Evolutionary conservation across 306 rosid genomes (phyloP).

Genomic region (Malus domestica): DNA sequence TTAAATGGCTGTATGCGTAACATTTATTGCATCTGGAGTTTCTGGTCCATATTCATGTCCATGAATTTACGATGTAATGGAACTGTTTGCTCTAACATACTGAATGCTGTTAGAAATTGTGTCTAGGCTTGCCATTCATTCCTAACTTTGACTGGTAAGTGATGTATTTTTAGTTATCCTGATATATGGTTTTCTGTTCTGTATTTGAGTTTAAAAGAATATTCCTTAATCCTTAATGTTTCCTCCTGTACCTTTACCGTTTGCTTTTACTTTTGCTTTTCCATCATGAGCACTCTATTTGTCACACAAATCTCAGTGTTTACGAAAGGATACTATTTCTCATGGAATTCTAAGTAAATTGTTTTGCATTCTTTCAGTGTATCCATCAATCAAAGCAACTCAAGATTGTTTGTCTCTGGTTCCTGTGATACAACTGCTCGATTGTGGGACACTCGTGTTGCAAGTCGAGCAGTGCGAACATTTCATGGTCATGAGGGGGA

Average conservation of each 20-base stretch:
- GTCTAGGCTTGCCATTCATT: neutral
- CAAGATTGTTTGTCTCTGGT: conserved; percentile 87
- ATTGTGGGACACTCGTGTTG: conserved; percentile 98
- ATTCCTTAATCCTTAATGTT: neutral
- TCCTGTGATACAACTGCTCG: conserved; percentile 90
- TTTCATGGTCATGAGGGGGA: conserved; percentile 85
- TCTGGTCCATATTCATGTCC: neutral
- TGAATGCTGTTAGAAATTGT: neutral
- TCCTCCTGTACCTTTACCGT: neutral
- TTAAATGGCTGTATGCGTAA: conserved; percentile 1
- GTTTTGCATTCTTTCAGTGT: conserved; percentile 43
- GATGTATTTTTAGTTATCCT: neutral
- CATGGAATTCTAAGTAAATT: neutral
- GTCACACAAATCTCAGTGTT: neutral
- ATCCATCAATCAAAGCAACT: conserved; percentile 77
- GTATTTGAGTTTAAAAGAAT: neutral
- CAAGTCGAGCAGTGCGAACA: conserved; percentile 90
- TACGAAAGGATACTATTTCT: neutral
- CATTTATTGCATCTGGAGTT: neutral
- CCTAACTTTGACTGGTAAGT: neutral
- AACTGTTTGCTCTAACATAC: neutral
- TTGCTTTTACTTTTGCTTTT: neutral
- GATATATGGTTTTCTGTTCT: neutral
- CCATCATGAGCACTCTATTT: neutral
- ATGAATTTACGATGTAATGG: neutral